A percentile compares a stretch with the other conserved stretches of the same genome.
These are phyloP conservation scores for Candida xyloterini DNA, from an alignment of 805 yeast genomes.

Conservation along the genomic window DNA sequence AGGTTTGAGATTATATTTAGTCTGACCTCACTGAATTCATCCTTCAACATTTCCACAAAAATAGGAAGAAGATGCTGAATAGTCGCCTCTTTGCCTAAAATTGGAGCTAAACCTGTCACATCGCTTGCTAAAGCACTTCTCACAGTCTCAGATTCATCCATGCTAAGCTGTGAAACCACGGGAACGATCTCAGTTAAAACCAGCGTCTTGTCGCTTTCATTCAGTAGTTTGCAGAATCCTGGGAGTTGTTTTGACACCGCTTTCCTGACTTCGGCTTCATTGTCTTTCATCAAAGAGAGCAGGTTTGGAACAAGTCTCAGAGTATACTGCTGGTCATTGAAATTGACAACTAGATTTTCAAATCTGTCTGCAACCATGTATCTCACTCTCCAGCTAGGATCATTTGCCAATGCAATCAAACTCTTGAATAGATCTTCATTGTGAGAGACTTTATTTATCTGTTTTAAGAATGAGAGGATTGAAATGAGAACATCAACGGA, in stretches of 20 bases:
- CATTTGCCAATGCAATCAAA: constrained; percentile 70
- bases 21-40: constrained; percentile 95
- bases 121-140: constrained; percentile 90
- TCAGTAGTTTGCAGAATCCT: constrained; percentile 56
- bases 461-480: constrained; percentile 66
- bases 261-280: constrained; percentile 95
- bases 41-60: constrained; percentile 89
- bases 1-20: constrained; percentile 90
- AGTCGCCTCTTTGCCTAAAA: constrained; percentile 80
- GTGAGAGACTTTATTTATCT: constrained; percentile 54
- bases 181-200: constrained; percentile 76
- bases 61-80: constrained; percentile 81
- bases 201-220: constrained; percentile 39
- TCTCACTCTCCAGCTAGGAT: constrained; percentile 97
- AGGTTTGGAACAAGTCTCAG: constrained; percentile 68
- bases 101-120: constrained; percentile 81
- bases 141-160: constrained; percentile 90
- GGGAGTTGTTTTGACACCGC: constrained; percentile 93
- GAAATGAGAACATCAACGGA: constrained; percentile 86
- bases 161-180: constrained; percentile 74
- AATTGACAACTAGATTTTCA: constrained; percentile 64
- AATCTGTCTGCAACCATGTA: constrained; percentile 97
- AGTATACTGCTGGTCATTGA: constrained; percentile 55
- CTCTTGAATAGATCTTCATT: constrained; percentile 60
- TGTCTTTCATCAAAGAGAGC: constrained; percentile 76